Evolutionary conservation across 2,329 filamentous ascomycete species (phyloP).

Genomic region (Nemania abortiva): DNA sequence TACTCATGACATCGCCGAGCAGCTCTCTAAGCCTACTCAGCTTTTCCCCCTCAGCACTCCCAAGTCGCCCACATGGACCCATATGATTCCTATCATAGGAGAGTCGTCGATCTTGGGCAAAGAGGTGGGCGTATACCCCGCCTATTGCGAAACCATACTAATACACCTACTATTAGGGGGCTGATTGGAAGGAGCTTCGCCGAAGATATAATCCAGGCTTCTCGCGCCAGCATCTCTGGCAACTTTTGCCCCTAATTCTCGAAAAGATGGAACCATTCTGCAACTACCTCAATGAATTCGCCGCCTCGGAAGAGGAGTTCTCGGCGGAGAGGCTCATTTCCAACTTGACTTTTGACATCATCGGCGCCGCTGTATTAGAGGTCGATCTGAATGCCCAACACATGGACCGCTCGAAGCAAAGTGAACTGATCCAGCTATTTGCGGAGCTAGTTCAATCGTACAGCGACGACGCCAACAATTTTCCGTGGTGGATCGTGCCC

Average conservation of each 20-base stretch:
- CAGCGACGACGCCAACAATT: conserved; percentile 27
- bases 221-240: conserved; percentile 54
- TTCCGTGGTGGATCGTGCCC: conserved; percentile 32
- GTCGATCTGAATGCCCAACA: conserved; percentile 31
- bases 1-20: conserved; percentile 41
- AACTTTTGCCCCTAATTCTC: conserved; percentile 53
- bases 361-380: conserved; percentile 35
- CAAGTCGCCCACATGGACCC: conserved; percentile 38
- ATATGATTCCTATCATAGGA: conserved; percentile 41
- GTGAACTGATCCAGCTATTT: conserved; percentile 24
- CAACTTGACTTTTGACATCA: conserved; percentile 42
- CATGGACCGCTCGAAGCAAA: conserved; percentile 11
- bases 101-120: conserved; percentile 35
- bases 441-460: conserved; percentile 30
- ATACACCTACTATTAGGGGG: background rate
- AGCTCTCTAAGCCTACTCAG: conserved; percentile 40
- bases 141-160: background rate
- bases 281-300: conserved; percentile 49
- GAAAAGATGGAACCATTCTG: conserved; percentile 53
- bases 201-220: conserved; percentile 54
- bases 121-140: conserved; percentile 29
- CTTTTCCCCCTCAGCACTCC: conserved; percentile 38
- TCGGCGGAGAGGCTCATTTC: conserved; percentile 47
- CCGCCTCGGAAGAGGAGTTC: conserved; percentile 47
- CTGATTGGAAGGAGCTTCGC: conserved; percentile 39